Evolutionary conservation across 768 basidiomycete species (phyloP), one percentile per base, ranked within the genome.

Genomic region (Kwoniella heveanensis): DNA sequence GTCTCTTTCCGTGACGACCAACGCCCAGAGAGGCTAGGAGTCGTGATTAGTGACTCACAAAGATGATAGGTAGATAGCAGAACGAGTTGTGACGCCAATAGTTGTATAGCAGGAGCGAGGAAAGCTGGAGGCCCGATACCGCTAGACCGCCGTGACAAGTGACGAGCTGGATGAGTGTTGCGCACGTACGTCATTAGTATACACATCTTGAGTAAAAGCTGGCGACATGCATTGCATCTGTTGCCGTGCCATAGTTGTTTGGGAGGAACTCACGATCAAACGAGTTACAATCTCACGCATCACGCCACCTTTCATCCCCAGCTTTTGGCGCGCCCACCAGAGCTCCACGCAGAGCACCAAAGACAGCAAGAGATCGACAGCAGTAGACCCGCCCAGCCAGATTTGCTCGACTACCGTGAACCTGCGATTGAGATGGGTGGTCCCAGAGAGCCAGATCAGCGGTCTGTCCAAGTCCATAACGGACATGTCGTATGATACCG

Each of bases 91-190:
- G 30, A 7, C 46, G 3, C 24, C 46, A 22, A 21, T 49, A 64
- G 8, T 62, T 26, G 32, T 67, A 73, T n/a, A 71, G 44, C 2
- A 71, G 22, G 1, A 74, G 53, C 17, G 66, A 36, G 1, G 57
- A 46, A 8, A 71, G 61, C 54, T 74, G 73, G 1, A 70, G 39
- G 19, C 53, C 55, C 6, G 70, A 64, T 21, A 71, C 70, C 13
- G 73, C 66, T 5, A 66, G 9, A 13, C 73, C 73, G 7, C 70
- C 73, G 44, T 72, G 70, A 21, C 72, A 64, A 0, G 71, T 74
- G 15, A 74, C 60, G 0, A 74, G 57, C 73, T 74, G 37, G n/a
- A n/a, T n/a, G n/a, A n/a, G n/a, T n/a, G n/a, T n/a, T n/a, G n/a
- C n/a, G n/a, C n/a, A n/a, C n/a, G n/a, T n/a, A n/a, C n/a, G n/a